Evolutionary conservation across 345 rosid genomes (phyloP), one percentile per base, ranked within the genome.

Genomic region (Rhodamnia rubescens): DNA sequence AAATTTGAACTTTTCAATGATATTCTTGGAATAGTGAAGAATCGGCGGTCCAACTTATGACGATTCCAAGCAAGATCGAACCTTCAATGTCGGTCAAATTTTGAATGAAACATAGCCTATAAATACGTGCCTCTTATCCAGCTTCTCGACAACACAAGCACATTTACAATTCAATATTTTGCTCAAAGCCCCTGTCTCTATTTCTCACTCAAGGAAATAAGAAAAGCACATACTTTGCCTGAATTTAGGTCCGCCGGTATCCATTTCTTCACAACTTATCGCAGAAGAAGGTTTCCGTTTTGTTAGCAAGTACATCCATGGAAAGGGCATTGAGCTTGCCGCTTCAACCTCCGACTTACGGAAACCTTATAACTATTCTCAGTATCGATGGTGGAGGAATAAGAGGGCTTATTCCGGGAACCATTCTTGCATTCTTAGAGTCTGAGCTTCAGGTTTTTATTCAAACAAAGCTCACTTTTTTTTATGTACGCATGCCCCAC

Each of bases 301-400:
- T 15, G 42, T 56, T 26, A 15, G 55, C 4, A 51, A 27, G 36
- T 27, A 26, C 50, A 13, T 24, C 22, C 32, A 82, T 86, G 87
- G 81, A 82, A 24, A 82, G 85, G 54, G 40, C 84, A 58, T 22
- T 21, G 20, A 86, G 56, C 50, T 57, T 58, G 49, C 61, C 82
- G 14, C 64, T 89, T 8, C 88, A 84, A 11, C 85, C 90, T 24
- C 89, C 89, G 42, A 86, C 85, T 36, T 85, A 85, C 29, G 91
- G 93, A 75, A 90, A 87, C 47, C 86, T 87, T 29, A 85, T 88
- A 53, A 88, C 92, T 5, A 74, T 91, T 58, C 92, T 91, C 53
- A 91, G 92, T 84, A 89, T 92, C n/a, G 94, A 90, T 85, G 93
- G 93, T 18, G 94, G 91, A 18, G 93, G 91, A 2, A 88, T 91